Evolutionary conservation across 352 stramenopile genomes (phyloP), one percentile per base, ranked within the genome.

Genomic region (Pythium aphanidermatum): DNA sequence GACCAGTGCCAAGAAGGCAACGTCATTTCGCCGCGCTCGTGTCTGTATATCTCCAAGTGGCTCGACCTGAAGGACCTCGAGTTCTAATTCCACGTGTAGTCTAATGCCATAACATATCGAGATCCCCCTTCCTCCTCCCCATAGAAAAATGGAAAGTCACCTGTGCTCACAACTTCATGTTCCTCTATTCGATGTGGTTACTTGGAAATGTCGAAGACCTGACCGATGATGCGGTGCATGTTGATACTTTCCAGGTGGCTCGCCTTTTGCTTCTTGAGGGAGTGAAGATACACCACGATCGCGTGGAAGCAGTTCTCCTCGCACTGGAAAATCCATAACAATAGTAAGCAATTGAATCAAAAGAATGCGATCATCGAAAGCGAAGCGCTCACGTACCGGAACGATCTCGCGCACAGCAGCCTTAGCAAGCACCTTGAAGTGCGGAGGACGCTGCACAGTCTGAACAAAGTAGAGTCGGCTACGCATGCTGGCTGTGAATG

Each of bases 41-140:
- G 88, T 72, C 56, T 94, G 31, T 97, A 97, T 56, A 83, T 95
- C 48, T 83, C 68, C 32, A 92, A 95, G 59, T 97, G 86, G 86
- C 64, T 96, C 4, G 81, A 93, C 38, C 67, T 96, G 49, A 86
- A 92, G 55, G 79, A 94, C 51, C 68, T 87, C 45, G 78, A 89
- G 44, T 89, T 92, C 29, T 94, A 81, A 39, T 34, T 43, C n/a
- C n/a, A n/a, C n/a, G n/a, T n/a, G n/a, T n/a, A n/a, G n/a, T n/a
- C n/a, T n/a, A n/a, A n/a, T n/a, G n/a, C n/a, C n/a, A n/a, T n/a
- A n/a, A n/a, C n/a, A n/a, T n/a, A n/a, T n/a, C n/a, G n/a, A n/a
- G n/a, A n/a, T n/a, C n/a, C n/a, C n/a, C n/a, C n/a, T n/a, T n/a
- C n/a, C n/a, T n/a, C n/a, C n/a, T n/a, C n/a, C n/a, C n/a, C n/a